Base-by-base conservation (phyloP, 306 rosid species). In the Datisca glomerata region DNA sequence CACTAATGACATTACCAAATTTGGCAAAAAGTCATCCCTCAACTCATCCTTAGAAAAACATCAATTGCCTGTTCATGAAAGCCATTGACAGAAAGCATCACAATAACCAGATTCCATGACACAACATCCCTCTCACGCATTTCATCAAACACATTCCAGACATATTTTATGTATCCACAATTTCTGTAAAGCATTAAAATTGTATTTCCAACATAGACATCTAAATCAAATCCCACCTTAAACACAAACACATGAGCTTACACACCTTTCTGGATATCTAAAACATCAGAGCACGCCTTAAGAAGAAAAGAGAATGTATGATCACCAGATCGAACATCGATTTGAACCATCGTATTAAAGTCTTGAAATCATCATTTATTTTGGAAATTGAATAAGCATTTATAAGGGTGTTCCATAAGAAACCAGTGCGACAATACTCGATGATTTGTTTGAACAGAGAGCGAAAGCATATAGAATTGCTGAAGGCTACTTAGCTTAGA, bases 191-290 rank as follows among this genome's bases (percentile, higher is more conserved):
- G 46, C 58, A 56, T 22, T 63, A 71, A 36, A 50, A 86, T 77
- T 13, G 94, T 86, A 41, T 82, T 86, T 17, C 85, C 93, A 34
- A 86, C 93, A 43, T 57, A 86, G 18, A 86, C 81, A 59, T 79
- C 72, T 7, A 15, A 13, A 43, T 73, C 76, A 36, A 86, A 76
- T 0, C 80, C 87, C 55, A 73, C 24, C 74, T 79, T 86, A 43
- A 79, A 62, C 24, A 69, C 77, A 23, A 39, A 53, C 41, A 86
- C 85, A 25, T 81, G 96, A 66, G 76, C 48, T 69, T 86, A 92
- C 75, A 63, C 27, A 34, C 94, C 96, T 51, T 86, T 86, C 2
- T 15, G 27, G 34, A 73, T 11, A 56, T 73, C 68, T 37, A 38
- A 22, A 37, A 25, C 67, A 21, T 79, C 85, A 8, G 93, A 68